Evolutionary conservation across 192 early-diverging fungal genomes (phyloP).

Genomic region (Oehlia diaphana): DNA sequence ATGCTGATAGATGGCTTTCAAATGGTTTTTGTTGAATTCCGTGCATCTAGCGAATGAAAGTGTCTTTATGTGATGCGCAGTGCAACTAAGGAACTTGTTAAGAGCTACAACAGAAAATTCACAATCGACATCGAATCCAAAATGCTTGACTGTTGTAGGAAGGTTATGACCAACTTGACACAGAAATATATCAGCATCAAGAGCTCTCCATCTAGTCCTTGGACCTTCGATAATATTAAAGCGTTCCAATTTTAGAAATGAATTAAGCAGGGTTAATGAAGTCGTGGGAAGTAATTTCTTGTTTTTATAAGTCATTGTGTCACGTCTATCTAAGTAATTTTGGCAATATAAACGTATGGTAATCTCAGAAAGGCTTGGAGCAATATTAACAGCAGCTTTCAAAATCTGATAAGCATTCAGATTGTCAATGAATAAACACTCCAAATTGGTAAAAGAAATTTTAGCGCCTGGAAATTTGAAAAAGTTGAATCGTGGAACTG

Average conservation of each 20-base stretch:
- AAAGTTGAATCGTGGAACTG: neutral
- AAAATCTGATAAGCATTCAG: neutral
- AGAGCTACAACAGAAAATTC: neutral
- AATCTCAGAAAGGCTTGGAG: neutral
- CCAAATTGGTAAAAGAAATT: neutral
- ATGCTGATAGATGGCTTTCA: neutral
- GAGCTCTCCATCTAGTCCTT: neutral
- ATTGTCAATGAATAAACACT: neutral
- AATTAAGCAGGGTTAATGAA: neutral
- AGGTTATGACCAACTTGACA: neutral
- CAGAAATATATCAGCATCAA: neutral
- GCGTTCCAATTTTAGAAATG: neutral
- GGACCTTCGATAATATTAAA: conserved; percentile 3
- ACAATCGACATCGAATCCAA: conserved; percentile 6
- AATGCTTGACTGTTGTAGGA: neutral
- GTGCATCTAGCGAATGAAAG: neutral
- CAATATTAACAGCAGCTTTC: neutral
- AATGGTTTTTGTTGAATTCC: neutral
- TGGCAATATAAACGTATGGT: neutral
- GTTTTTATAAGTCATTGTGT: neutral
- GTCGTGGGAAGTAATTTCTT: neutral
- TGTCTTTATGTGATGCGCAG: neutral
- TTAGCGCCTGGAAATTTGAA: neutral
- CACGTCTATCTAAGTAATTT: neutral
- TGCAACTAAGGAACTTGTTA: neutral